Conservation (phyloP, 305 asterid species). For the Fraxinus dipetala region DNA sequence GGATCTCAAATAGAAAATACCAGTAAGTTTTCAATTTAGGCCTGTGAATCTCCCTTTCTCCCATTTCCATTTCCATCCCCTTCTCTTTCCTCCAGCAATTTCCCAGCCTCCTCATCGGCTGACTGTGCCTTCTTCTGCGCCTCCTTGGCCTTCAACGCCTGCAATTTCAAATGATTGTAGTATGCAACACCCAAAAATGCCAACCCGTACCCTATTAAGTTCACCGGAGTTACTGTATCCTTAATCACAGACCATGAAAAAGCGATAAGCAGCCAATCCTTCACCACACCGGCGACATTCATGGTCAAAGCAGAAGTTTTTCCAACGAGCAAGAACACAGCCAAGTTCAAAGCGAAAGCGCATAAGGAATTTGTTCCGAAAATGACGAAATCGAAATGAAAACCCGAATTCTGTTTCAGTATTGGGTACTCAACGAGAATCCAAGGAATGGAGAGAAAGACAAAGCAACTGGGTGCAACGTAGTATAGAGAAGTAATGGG, state of each 20-base stretch:
- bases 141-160: constrained; percentile 48
- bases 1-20: constrained; percentile 1
- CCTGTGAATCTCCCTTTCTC: constrained; percentile 31
- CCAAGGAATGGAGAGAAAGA: constrained; percentile 50
- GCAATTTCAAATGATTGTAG: constrained; percentile 48
- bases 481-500: constrained; percentile 53
- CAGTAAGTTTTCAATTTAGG: constrained; percentile 4
- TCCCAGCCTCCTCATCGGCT: constrained; percentile 39
- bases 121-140: constrained; percentile 36
- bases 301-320: constrained; percentile 63
- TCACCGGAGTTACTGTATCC: constrained; percentile 48
- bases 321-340: constrained; percentile 57
- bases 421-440: constrained; percentile 45
- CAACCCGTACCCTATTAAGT: constrained; percentile 48
- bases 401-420: constrained; percentile 29
- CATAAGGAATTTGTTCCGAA: constrained; percentile 52
- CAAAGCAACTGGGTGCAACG: constrained; percentile 53
- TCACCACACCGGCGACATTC: constrained; percentile 60
- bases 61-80: constrained; percentile 28
- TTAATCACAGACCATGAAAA: constrained; percentile 62
- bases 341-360: constrained; percentile 50
- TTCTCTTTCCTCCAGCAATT: constrained; percentile 22
- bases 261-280: constrained; percentile 54
- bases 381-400: constrained; percentile 34
- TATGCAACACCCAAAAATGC: constrained; percentile 53